phyloP scores from a whole-genome alignment of 352 stramenopile species.

The Globisporangium apiculatum region DNA sequence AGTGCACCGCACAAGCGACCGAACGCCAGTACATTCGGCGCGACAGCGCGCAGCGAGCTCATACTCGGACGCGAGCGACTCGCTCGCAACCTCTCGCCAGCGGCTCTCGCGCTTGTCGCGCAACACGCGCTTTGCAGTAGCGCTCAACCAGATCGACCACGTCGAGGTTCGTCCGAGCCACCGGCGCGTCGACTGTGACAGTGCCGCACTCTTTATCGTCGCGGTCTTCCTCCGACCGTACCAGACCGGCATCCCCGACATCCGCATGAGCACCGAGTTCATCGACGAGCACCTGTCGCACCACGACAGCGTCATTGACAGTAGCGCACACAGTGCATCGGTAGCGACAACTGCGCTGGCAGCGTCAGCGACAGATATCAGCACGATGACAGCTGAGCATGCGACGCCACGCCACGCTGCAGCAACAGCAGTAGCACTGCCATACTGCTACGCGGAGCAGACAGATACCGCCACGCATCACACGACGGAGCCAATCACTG shows the following conservation, averaged over 20 bases:
- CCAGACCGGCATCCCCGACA: constrained; percentile 40
- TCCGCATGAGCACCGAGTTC: constrained; percentile 10
- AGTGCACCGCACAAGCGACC: background rate
- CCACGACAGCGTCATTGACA: background rate
- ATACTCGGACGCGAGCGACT: constrained; percentile 2
- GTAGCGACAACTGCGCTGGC: too few species aligned
- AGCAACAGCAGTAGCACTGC: background rate
- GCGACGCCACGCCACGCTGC: too few species aligned
- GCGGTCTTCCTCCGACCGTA: constrained; percentile 31
- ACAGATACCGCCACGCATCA: too few species aligned
- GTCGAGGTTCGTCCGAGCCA: constrained; percentile 28
- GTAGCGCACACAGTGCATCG: background rate
- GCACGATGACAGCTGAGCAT: background rate
- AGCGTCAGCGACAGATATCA: background rate
- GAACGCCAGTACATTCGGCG: background rate
- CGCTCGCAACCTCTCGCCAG: background rate
- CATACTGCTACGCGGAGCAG: too few species aligned
- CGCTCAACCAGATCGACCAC: constrained; percentile 54
- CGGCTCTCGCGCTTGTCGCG: constrained; percentile 22
- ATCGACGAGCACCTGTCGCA: constrained; percentile 1
- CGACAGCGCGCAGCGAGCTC: background rate
- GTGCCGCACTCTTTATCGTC: constrained; percentile 44
- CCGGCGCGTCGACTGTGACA: constrained; percentile 24
- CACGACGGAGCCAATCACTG: background rate
- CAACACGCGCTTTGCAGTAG: constrained; percentile 36